phyloP scores from a whole-genome alignment of 2,329 filamentous ascomycete genomes.

The Colletotrichum eremochloae region DNA sequence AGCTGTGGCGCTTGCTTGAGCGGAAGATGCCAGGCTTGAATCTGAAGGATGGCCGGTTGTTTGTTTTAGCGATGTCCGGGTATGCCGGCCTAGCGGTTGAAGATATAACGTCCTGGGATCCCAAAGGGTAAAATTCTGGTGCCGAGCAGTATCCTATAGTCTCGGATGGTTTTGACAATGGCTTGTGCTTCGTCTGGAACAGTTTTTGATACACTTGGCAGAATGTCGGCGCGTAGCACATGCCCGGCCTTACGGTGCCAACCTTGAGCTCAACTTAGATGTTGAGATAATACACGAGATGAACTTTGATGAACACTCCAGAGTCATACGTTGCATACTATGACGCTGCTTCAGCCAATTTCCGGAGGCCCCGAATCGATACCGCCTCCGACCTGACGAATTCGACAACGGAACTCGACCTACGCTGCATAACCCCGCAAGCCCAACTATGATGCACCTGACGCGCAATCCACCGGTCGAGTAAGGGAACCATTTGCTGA shows the following conservation, averaged over 20 bases:
- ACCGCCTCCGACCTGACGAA: not conserved
- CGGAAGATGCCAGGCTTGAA: not conserved
- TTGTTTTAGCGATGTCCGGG: too few species aligned
- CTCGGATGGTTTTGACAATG: not conserved
- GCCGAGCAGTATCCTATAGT: too few species aligned
- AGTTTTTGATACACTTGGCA: not conserved
- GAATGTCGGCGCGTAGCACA: not conserved
- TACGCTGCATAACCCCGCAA: not conserved
- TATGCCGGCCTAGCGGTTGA: not conserved
- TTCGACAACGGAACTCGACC: not conserved
- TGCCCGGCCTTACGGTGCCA: not conserved
- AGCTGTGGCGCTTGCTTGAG: conserved; percentile 9
- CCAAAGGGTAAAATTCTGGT: not conserved
- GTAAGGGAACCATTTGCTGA: not conserved
- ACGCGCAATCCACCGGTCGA: not conserved
- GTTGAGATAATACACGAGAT: not conserved
- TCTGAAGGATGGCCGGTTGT: not conserved
- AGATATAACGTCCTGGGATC: not conserved
- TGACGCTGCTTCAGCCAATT: not conserved
- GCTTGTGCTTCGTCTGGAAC: not conserved
- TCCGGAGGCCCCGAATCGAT: not conserved
- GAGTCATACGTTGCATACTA: too few species aligned
- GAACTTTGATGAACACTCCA: not conserved
- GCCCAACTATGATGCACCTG: not conserved
- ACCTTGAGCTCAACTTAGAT: not conserved